Evolutionary conservation across 768 basidiomycete species (phyloP), one percentile per base, ranked within the genome.

Genomic region (Paxillus rubicundulus): DNA sequence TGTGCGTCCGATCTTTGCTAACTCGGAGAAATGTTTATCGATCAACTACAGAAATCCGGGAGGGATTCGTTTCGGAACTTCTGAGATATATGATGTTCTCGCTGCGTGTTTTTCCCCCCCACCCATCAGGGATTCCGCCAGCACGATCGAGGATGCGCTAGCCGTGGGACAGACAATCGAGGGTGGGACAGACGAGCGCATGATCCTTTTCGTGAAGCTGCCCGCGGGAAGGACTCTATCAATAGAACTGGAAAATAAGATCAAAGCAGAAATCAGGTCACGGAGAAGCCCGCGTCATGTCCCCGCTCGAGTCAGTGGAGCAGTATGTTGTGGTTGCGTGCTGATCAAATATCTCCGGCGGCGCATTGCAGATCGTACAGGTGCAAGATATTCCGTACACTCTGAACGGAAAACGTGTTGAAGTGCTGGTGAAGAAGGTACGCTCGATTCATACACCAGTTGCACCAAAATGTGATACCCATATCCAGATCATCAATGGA

Each of bases 21-120:
- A 52, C 37, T 21, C 36, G 12, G 37, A 16, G 47, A 24, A 45
- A 9, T 18, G 37, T 28, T 39, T 36, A 39, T 46, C 61, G 37
- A 52, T 50, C 49, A 21, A 37, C 30, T 37, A 18, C 63, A 85
- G 83, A 58, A 92, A 91, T 63, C 89, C 89, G 21, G 86, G 86
- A 46, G 89, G 89, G n/a, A 81, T 90, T 59, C 79, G 89, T 28
- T 91, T 90, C 64, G 89, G 89, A 37, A 86, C 87, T 34, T 79
- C 86, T 38, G 90, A 91, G 69, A 78, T 91, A 32, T 90, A 91
- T 67, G 85, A 89, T 62, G 86, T 91, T 48, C 73, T 91, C 37
- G 89, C 89, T 56, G 61, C 74, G 34, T 78, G 76, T 59, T 86
- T 86, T 65, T 77, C 78, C 9, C 61, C 75, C 36, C 61, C 67